A percentile compares a stretch with the other conserved stretches of the same genome.
Conservation (phyloP, 352 stramenopile species). For the Nothophytophthora sp. region DNA sequence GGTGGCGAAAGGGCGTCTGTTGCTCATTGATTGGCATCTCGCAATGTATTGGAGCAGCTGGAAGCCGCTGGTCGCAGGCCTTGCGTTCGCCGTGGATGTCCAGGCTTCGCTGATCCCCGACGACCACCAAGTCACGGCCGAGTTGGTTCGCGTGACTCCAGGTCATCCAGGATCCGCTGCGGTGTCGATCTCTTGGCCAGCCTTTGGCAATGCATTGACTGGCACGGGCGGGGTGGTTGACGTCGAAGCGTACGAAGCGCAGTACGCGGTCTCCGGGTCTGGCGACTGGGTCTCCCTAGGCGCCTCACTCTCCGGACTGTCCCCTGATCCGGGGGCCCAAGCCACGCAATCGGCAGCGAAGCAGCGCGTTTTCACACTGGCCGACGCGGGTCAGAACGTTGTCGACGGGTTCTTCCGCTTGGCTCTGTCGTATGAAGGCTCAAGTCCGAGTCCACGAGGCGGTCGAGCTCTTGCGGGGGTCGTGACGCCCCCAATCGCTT, state of each 20-base stretch:
- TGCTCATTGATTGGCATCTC: conserved; percentile 13
- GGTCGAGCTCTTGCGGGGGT: conserved; percentile 16
- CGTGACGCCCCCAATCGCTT: conserved; percentile 64
- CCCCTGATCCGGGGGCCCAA: conserved; percentile 5
- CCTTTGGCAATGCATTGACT: conserved; percentile 36
- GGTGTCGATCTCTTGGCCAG: conserved; percentile 43
- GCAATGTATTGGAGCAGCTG: neutral
- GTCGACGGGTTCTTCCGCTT: conserved; percentile 58
- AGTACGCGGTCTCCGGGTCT: conserved; percentile 48
- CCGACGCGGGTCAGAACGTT: conserved; percentile 45
- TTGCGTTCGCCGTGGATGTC: neutral
- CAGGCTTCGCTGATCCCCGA: conserved; percentile 4
- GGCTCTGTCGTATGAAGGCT: conserved; percentile 39
- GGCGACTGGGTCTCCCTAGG: conserved; percentile 40
- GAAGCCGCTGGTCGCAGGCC: neutral
- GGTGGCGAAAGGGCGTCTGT: conserved; percentile 7
- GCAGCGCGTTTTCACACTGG: conserved; percentile 56
- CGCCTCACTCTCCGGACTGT: conserved; percentile 33
- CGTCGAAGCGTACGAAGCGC: conserved; percentile 55
- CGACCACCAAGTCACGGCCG: conserved; percentile 25
- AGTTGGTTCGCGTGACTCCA: conserved; percentile 30
- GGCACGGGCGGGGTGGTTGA: conserved; percentile 7
- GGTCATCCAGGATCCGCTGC: conserved; percentile 43
- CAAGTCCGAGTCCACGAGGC: conserved; percentile 16
- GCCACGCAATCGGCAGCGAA: conserved; percentile 34